Evolutionary conservation across 1,284 basidiomycete genomes (phyloP).

Genomic region (Ustilago cynodontis): DNA sequence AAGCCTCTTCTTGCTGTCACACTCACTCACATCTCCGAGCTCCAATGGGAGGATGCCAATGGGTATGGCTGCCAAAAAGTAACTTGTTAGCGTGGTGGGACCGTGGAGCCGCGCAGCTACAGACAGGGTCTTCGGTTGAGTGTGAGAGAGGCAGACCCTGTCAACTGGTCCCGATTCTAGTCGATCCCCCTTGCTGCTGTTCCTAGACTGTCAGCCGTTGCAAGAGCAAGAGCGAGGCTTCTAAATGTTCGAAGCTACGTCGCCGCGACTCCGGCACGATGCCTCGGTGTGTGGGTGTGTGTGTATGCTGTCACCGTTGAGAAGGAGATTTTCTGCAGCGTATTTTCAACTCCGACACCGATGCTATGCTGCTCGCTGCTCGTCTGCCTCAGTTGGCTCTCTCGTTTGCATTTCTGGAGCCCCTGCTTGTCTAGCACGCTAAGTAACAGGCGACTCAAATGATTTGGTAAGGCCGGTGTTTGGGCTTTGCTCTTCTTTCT

Average conservation of each 20-base stretch:
- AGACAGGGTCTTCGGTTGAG: too few species aligned
- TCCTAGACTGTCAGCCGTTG: neutral
- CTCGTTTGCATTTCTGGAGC: constrained; percentile 1
- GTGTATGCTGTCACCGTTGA: neutral
- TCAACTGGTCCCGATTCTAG: neutral
- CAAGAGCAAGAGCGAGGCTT: too few species aligned
- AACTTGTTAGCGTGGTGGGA: too few species aligned
- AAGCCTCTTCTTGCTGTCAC: too few species aligned
- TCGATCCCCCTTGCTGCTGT: constrained; percentile 9
- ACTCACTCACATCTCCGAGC: too few species aligned
- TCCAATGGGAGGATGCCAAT: too few species aligned
- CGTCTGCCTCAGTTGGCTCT: constrained; percentile 9
- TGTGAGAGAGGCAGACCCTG: too few species aligned
- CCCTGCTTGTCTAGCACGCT: constrained; percentile 18
- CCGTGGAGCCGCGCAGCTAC: neutral
- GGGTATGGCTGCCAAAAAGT: too few species aligned
- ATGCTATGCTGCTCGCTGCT: constrained; percentile 8
- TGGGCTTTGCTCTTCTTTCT: neutral
- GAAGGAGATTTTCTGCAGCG: constrained; percentile 5
- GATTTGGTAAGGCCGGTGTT: constrained; percentile 1
- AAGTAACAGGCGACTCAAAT: neutral
- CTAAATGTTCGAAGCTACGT: constrained; percentile 6
- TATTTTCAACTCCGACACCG: constrained; percentile 32
- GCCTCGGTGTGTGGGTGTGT: neutral
- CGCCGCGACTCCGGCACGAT: constrained; percentile 13